Evolutionary conservation across 805 yeast genomes (phyloP), one percentile per base, ranked within the genome.

Genomic region (Lipomyces yamanashiensis): DNA sequence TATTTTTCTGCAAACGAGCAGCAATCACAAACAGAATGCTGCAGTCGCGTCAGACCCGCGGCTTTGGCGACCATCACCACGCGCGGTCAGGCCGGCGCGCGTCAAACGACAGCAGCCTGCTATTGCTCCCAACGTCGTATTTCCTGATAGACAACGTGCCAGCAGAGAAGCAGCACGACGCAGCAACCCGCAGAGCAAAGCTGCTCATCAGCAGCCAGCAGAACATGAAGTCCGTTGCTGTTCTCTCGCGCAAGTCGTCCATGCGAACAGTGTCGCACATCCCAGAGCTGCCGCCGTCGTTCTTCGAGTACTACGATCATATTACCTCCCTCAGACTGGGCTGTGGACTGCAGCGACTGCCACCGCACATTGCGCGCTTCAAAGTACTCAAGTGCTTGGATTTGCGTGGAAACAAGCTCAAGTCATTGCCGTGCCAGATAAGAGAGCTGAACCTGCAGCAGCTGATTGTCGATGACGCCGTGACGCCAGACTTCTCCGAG

Each of bases 281-380:
- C n/a, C 58, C 65, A 7, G 59, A 48, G 45, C 55, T 65, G 37
- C 67, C 68, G 15, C 44, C 61, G 23, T 44, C 59, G 10, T 66
- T 66, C 47, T 64, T 66, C 50, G 68, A 63, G 45, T 57, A 40
- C 37, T 66, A 59, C 44, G 47, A 54, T 33, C 45, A 64, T 21
- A 50, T 66, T 36, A 60, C 69, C 12, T 17, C 54, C 3, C 63
- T 66, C 8, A 40, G 58, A 15, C 36, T 66, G 6, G 56, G 60
- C 37, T 66, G 69, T 34, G 68, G 68, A 7, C 47, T 66, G 28
- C 44, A 34, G 47, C 44, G 67, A 17, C 43, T 66, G 45, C 65
- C 69, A 5, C 68, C 69, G 0, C 69, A 66, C 47, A 64, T 66
- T 13, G 52, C 56, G 34, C 49, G 67, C 41, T 49, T 65, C 13